phyloP scores from a whole-genome alignment of 495 filamentous ascomycete species.

The Xanthoparmelia taractica region DNA sequence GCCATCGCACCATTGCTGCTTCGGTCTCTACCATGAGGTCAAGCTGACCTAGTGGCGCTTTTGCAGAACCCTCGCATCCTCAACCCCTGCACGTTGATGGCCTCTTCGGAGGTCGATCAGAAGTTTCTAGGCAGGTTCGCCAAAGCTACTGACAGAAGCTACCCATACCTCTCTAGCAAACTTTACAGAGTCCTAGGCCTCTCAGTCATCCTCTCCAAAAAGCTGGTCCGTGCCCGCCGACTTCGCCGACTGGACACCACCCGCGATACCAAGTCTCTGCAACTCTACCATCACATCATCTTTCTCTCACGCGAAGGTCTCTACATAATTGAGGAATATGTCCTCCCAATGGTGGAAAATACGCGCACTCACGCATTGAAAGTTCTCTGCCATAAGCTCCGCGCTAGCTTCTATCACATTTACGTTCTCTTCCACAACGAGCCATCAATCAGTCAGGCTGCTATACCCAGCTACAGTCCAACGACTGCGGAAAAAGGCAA shows the following conservation, averaged over 20 bases:
- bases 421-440: slow-evolving; percentile 93
- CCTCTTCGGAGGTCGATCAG: slow-evolving; percentile 92
- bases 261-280: slow-evolving; percentile 69
- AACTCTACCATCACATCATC: slow-evolving; percentile 78
- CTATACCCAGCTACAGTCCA: slow-evolving; percentile 33
- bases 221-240: slow-evolving; percentile 74
- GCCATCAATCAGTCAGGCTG: slow-evolving; percentile 45
- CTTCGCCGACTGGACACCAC: slow-evolving; percentile 76
- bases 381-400: slow-evolving; percentile 82
- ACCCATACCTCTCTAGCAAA: slow-evolving; percentile 66
- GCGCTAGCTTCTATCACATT: slow-evolving; percentile 91
- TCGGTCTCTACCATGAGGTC: not conserved
- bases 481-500: slow-evolving; percentile 23
- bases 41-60: slow-evolving; percentile 17
- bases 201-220: slow-evolving; percentile 77
- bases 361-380: slow-evolving; percentile 59
- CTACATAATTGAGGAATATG: slow-evolving; percentile 73
- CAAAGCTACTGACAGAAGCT: slow-evolving; percentile 59
- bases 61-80: slow-evolving; percentile 19
- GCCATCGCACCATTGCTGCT: not conserved
- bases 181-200: slow-evolving; percentile 88
- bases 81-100: slow-evolving; percentile 58
- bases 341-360: slow-evolving; percentile 67
- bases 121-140: slow-evolving; percentile 89
- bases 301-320: slow-evolving; percentile 93